Evolutionary conservation across 805 yeast genomes (phyloP).

Genomic region (Ogataea degrootiae): DNA sequence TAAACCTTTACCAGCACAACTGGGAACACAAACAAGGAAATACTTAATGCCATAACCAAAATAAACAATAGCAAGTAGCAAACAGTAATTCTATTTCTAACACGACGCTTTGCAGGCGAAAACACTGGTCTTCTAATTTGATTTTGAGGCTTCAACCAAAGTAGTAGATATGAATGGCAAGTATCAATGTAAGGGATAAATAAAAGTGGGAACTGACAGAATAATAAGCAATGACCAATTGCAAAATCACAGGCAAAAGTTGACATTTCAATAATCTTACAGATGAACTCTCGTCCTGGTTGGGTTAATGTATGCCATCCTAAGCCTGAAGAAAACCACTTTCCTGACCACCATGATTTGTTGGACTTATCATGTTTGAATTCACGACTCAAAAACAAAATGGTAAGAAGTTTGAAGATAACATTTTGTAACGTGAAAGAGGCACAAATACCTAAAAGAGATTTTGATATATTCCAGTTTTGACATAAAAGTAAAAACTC

Average conservation of each 20-base stretch:
- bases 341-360: slow-evolving; percentile 77
- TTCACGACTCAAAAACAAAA: slow-evolving; percentile 56
- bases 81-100: slow-evolving; percentile 31
- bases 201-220: slow-evolving; percentile 55
- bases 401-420: slow-evolving; percentile 48
- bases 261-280: slow-evolving; percentile 64
- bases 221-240: slow-evolving; percentile 53
- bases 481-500: slow-evolving; percentile 66
- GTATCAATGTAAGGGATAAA: slow-evolving; percentile 60
- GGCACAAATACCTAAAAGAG: slow-evolving; percentile 59
- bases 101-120: slow-evolving; percentile 36
- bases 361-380: slow-evolving; percentile 55
- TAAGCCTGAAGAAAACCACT: slow-evolving; percentile 58
- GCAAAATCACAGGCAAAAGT: slow-evolving; percentile 61
- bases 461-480: slow-evolving; percentile 56
- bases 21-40: slow-evolving; percentile 37
- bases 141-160: slow-evolving; percentile 52
- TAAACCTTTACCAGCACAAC: slow-evolving; percentile 30
- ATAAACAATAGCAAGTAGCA: slow-evolving; percentile 35
- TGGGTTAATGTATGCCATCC: slow-evolving; percentile 60
- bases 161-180: slow-evolving; percentile 61
- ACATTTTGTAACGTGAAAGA: slow-evolving; percentile 51
- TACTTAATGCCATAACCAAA: slow-evolving; percentile 24
- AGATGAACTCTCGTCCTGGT: slow-evolving; percentile 58
- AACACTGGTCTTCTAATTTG: slow-evolving; percentile 46